Percentiles rank a stretch among this genome's conserved stretches.
phyloP scores from a whole-genome alignment of 2,329 filamentous ascomycete species.

The Cytospora schulzeri region DNA sequence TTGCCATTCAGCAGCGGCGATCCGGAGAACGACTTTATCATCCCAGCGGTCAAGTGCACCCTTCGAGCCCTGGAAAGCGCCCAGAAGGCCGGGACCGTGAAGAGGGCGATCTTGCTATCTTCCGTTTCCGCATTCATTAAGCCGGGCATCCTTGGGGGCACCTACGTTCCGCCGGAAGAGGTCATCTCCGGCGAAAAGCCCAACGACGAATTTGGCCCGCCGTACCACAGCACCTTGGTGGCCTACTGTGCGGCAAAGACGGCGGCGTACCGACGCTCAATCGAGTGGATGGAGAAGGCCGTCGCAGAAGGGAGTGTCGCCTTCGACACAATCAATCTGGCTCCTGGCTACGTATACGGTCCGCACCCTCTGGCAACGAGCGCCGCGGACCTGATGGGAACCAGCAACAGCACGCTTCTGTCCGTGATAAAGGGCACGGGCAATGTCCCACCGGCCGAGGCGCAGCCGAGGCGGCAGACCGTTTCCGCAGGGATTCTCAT shows the following conservation, averaged over 20 bases:
- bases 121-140: slow-evolving; percentile 19
- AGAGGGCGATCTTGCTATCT: slow-evolving; percentile 29
- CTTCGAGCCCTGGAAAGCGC: slow-evolving; percentile 28
- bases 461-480: background rate
- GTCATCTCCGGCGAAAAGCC: slow-evolving; percentile 3
- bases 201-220: slow-evolving; percentile 25
- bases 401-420: slow-evolving; percentile 25
- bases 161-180: slow-evolving; percentile 18
- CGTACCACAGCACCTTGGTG: slow-evolving; percentile 16
- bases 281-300: slow-evolving; percentile 26
- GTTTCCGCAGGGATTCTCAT: slow-evolving; percentile 2
- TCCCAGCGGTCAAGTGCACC: slow-evolving; percentile 31
- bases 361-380: slow-evolving; percentile 23
- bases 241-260: slow-evolving; percentile 28
- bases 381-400: slow-evolving; percentile 13
- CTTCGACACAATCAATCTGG: slow-evolving; percentile 28
- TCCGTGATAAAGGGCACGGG: slow-evolving; percentile 6
- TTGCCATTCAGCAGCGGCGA: slow-evolving; percentile 17
- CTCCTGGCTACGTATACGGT: slow-evolving; percentile 22
- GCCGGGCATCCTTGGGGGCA: slow-evolving; percentile 12
- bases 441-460: background rate
- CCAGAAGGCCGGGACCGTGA: slow-evolving; percentile 27
- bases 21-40: slow-evolving; percentile 27
- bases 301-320: slow-evolving; percentile 16
- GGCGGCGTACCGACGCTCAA: slow-evolving; percentile 16